Evolutionary conservation across 2,329 filamentous ascomycete genomes (phyloP), one percentile per base, ranked within the genome.

Genomic region (Aspergillus brasiliensis): DNA sequence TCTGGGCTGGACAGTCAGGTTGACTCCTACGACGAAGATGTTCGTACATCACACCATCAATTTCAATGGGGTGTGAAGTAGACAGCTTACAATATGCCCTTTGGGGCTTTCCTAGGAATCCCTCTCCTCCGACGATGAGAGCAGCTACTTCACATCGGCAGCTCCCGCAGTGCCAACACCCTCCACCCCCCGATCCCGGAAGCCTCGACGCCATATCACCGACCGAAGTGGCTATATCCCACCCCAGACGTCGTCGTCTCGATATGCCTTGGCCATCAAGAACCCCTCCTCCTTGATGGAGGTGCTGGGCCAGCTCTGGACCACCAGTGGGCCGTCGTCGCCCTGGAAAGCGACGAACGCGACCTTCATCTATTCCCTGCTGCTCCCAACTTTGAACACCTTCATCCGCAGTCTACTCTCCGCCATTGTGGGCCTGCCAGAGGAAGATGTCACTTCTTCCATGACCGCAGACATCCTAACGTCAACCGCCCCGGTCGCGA

Each of bases 311-410:
- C 90, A 96, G 73, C 80, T 98, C 19, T 98, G 95, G 91, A 84
- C 89, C 51, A 94, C 90, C 67, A 94, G 96, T 73, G 91, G 92
- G 37, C 89, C 89, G 0, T 93, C 92, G 83, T 95, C 95, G 4
- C 88, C 97, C 5, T 99, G 94, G 93, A 97, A 97, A 75, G 85
- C 89, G 8, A 91, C 92, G 38, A 98, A 98, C 73, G 87, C 91
- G 13, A 96, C 92, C 1, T 99, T 98, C 71, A 82, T 98, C 52
- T 97, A 98, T 78, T 91, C 88, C 0, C 86, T 97, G 49, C 83
- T 98, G 17, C 86, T 93, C 63, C 92, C 92, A 10, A 89, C 96
- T 7, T 80, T 97, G 28, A 95, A 98, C 74, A 93, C 91, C 67
- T 99, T 96, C 88, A 91, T 93, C 8, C 86, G 92, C 69, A 95